Evolutionary conservation across 192 early-diverging fungal genomes (phyloP), one percentile per base, ranked within the genome.

Genomic region (Entophlyctis luteolus): DNA sequence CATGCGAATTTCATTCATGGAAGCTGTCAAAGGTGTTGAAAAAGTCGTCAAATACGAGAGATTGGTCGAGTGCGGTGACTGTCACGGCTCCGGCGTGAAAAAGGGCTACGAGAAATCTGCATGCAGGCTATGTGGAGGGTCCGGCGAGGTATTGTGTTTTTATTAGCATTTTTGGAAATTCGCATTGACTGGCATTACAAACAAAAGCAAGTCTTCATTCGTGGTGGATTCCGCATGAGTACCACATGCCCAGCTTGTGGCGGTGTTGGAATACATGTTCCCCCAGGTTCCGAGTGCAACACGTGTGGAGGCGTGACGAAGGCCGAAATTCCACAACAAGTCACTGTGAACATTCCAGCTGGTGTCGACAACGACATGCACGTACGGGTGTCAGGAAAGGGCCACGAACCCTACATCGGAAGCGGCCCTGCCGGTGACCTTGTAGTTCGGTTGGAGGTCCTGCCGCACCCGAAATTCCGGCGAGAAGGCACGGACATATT

Each of bases 161-260:
- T 54, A 8, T 6, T 23, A 74, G 16, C 6, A 36, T n/a, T 37
- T 5, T 34, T 34, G 8, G 34, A 14, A 23, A 29, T 22, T 45
- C 1, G 32, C 52, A 18, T 39, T 56, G 23, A 37, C 32, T 32
- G 4, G 12, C 35, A 16, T 57, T 45, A 12, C 22, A 0, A 46
- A 18, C 2, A 47, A 1, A 29, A 79, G 76, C 86, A 90, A 63
- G 83, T 83, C 48, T 91, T 94, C 74, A 82, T 91, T 66, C 73
- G 75, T 36, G 91, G 93, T 34, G 94, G 95, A 31, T 96, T 95
- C 85, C 90, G 93, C 50, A 91, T 96, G 86, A 84, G 85, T 58
- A 85, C 88, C 52, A 79, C 88, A 5, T 99, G 96, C 75, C 72
- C 78, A 18, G 81, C 86, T 2, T 99, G 96, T 77, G 84, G 87